Evolutionary conservation across 805 yeast species (phyloP).

Genomic region (Blastobotrys chiropterorum): DNA sequence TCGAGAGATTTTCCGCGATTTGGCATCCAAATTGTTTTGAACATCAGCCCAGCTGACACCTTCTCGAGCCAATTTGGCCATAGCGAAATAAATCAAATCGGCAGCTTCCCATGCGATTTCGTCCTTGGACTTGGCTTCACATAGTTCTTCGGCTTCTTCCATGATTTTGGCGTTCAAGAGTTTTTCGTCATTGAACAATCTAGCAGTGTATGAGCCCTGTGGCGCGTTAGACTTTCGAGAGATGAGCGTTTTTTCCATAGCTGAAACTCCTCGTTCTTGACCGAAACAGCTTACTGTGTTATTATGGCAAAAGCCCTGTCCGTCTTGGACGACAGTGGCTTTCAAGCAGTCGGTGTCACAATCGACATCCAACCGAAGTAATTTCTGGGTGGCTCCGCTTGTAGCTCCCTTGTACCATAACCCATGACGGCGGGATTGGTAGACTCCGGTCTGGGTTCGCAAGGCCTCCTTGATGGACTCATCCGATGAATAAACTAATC

Average conservation of each 20-base stretch:
- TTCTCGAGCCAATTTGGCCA: slow-evolving; percentile 58
- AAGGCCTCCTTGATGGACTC: slow-evolving; percentile 81
- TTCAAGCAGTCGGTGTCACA: slow-evolving; percentile 91
- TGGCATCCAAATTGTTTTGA: slow-evolving; percentile 76
- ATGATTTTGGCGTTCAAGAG: slow-evolving; percentile 76
- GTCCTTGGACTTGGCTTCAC: slow-evolving; percentile 65
- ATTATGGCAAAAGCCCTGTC: slow-evolving; percentile 90
- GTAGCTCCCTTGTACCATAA: slow-evolving; percentile 95
- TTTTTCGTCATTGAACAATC: slow-evolving; percentile 73
- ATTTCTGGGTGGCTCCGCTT: slow-evolving; percentile 88
- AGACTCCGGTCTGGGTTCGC: slow-evolving; percentile 77
- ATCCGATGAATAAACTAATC: slow-evolving; percentile 83
- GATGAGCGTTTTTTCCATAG: slow-evolving; percentile 59
- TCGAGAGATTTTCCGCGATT: slow-evolving; percentile 81
- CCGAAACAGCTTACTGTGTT: slow-evolving; percentile 80
- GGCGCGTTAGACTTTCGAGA: slow-evolving; percentile 68
- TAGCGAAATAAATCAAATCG: slow-evolving; percentile 67
- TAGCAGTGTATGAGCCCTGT: slow-evolving; percentile 87
- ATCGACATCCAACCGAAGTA: slow-evolving; percentile 63
- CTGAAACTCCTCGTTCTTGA: slow-evolving; percentile 54
- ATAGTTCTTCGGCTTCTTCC: slow-evolving; percentile 94
- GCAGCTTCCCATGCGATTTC: slow-evolving; percentile 97
- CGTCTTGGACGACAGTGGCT: slow-evolving; percentile 78
- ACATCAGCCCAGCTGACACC: slow-evolving; percentile 79
- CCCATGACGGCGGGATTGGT: slow-evolving; percentile 84